Evolutionary conservation across 306 rosid species (phyloP).

Genomic region (Urtica urens): DNA sequence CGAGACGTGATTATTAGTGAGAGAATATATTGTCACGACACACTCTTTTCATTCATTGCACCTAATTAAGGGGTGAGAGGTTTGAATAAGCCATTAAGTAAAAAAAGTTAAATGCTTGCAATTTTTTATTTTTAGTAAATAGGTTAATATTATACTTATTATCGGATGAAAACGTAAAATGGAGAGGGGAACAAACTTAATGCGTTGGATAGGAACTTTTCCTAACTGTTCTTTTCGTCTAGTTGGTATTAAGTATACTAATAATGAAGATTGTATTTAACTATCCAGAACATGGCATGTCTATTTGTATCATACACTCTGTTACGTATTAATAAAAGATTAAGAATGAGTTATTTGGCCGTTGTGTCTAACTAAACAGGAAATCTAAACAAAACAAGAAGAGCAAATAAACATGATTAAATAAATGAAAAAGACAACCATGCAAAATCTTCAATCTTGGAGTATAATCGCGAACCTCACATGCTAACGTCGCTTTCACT

Average conservation of each 20-base stretch:
- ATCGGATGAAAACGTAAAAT: neutral
- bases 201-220: neutral
- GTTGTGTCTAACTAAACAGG: neutral
- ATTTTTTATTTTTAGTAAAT: too few species aligned
- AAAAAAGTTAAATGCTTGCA: too few species aligned
- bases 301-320: neutral
- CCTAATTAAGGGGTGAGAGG: too few species aligned
- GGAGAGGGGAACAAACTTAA: neutral
- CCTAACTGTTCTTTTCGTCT: neutral
- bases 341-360: neutral
- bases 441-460: constrained; percentile 5
- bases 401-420: neutral
- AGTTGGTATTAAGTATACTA: neutral
- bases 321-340: neutral
- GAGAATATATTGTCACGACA: too few species aligned
- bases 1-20: too few species aligned
- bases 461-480: neutral
- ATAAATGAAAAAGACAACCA: constrained; percentile 1
- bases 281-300: neutral
- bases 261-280: neutral
- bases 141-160: neutral
- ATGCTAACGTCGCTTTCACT: constrained; percentile 4
- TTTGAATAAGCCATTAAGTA: too few species aligned
- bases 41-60: too few species aligned
- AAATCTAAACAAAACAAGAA: neutral